Percentiles rank a stretch among this genome's conserved stretches.
Evolutionary conservation across 768 basidiomycete species (phyloP).

Genomic region (Lepiota brunneoincarnata): DNA sequence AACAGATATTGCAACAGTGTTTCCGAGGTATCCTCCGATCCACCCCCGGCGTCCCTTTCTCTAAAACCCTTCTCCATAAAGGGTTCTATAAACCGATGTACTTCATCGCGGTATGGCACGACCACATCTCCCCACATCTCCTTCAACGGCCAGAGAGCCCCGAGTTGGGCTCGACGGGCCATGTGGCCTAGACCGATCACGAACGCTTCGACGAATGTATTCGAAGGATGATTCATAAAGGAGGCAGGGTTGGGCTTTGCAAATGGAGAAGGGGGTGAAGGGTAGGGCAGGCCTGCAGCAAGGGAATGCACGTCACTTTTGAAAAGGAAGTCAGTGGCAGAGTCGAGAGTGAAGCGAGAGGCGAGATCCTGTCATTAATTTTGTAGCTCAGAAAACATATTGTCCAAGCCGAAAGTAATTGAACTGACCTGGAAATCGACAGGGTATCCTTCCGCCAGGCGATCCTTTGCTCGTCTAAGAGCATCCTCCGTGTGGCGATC

Average conservation of each 20-base stretch:
- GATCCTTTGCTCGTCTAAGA: constrained; percentile 37
- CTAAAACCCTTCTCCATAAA: constrained; percentile 13
- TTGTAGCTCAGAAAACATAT: neutral
- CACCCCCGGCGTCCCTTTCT: constrained; percentile 2
- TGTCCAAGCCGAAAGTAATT: too few relatives aligned
- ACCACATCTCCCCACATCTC: constrained; percentile 18
- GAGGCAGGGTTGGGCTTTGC: constrained; percentile 22
- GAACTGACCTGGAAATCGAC: constrained; percentile 64
- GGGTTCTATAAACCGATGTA: constrained; percentile 16
- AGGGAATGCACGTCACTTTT: constrained; percentile 49
- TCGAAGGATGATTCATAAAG: constrained; percentile 33
- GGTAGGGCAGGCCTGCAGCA: constrained; percentile 47
- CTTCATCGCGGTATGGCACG: constrained; percentile 1
- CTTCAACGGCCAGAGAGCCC: constrained; percentile 26
- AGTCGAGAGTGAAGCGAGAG: constrained; percentile 59
- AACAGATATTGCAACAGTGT: constrained; percentile 16
- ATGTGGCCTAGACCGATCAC: constrained; percentile 36
- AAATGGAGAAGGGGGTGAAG: constrained; percentile 24
- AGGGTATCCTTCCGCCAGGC: constrained; percentile 40
- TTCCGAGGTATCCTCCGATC: neutral
- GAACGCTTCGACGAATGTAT: constrained; percentile 50
- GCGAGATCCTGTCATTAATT: constrained; percentile 40
- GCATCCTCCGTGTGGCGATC: constrained; percentile 49
- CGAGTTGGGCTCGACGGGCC: constrained; percentile 35
- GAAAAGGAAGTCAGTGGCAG: constrained; percentile 63